Percentiles rank a stretch among this genome's conserved stretches.
phyloP scores from a whole-genome alignment of 768 basidiomycete genomes.

The Amanita jacksonii region DNA sequence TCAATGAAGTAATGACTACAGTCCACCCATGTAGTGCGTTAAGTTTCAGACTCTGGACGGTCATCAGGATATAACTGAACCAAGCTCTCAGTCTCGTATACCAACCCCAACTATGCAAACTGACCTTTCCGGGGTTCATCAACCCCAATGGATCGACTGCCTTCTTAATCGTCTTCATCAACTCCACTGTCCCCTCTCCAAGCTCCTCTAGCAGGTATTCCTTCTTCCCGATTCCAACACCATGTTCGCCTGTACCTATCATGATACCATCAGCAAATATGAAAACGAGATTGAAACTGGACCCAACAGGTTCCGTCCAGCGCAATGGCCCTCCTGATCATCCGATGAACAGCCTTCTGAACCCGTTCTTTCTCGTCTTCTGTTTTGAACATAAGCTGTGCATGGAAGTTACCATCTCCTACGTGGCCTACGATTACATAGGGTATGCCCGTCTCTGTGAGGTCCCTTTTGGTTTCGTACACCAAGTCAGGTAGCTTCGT shows the following conservation, averaged over 20 bases:
- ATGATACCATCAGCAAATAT: neutral
- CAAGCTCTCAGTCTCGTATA: neutral
- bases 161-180: conserved; percentile 79
- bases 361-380: conserved; percentile 41
- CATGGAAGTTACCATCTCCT: conserved; percentile 52
- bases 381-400: conserved; percentile 46
- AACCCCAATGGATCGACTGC: conserved; percentile 65
- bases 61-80: conserved; percentile 3
- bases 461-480: conserved; percentile 62
- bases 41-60: neutral
- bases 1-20: too few species aligned
- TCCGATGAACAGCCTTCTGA: conserved; percentile 39
- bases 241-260: conserved; percentile 79
- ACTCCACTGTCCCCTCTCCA: conserved; percentile 68
- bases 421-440: conserved; percentile 70
- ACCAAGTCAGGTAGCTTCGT: conserved; percentile 57
- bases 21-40: too few species aligned
- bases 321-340: conserved; percentile 59
- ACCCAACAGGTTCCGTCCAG: conserved; percentile 65
- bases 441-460: conserved; percentile 42
- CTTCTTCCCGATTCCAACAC: conserved; percentile 80
- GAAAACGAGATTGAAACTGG: neutral
- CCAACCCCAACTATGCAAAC: neutral
- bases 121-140: conserved; percentile 80
- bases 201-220: conserved; percentile 76